Percentiles rank a stretch among this genome's conserved stretches.
Evolutionary conservation across 2,329 filamentous ascomycete genomes (phyloP).

Genomic region (Phyllosticta citriasiana): DNA sequence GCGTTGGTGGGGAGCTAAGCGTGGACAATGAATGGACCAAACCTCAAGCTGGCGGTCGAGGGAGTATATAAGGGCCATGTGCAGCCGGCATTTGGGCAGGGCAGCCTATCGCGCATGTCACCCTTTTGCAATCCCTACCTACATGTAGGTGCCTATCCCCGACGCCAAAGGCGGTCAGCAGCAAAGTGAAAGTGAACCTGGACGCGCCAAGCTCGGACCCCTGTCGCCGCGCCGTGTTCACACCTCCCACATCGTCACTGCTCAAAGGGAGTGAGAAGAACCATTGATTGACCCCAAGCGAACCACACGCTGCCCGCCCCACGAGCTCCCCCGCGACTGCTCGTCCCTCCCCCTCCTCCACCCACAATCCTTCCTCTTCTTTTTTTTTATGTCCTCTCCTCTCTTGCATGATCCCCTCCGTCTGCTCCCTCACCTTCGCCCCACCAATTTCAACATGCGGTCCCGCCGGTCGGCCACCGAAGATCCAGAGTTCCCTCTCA

Average conservation of each 20-base stretch:
- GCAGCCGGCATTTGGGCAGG: background rate
- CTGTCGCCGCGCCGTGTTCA: slow-evolving; percentile 2
- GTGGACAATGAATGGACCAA: too few species aligned
- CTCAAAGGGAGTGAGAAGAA: slow-evolving; percentile 8
- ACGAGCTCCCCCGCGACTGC: slow-evolving; percentile 17
- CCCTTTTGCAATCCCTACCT: background rate
- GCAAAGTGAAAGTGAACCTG: background rate
- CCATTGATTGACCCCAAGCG: background rate
- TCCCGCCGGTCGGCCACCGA: slow-evolving; percentile 8
- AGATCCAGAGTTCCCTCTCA: slow-evolving; percentile 44
- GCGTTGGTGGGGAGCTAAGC: background rate
- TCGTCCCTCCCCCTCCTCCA: slow-evolving; percentile 17
- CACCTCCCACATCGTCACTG: slow-evolving; percentile 5
- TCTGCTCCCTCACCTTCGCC: slow-evolving; percentile 13
- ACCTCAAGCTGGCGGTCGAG: too few species aligned
- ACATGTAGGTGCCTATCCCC: too few species aligned
- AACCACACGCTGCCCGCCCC: slow-evolving; percentile 11
- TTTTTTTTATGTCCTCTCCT: background rate
- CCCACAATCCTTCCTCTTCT: slow-evolving; percentile 19
- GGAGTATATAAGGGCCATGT: background rate
- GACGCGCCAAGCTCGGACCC: slow-evolving; percentile 9
- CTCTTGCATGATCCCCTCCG: slow-evolving; percentile 3
- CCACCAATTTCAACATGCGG: slow-evolving; percentile 9
- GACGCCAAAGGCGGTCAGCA: slow-evolving; percentile 5
- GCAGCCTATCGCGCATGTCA: slow-evolving; percentile 1